Evolutionary conservation across 2,329 filamentous ascomycete genomes (phyloP).

Genomic region (Fusarium fracticaudum): DNA sequence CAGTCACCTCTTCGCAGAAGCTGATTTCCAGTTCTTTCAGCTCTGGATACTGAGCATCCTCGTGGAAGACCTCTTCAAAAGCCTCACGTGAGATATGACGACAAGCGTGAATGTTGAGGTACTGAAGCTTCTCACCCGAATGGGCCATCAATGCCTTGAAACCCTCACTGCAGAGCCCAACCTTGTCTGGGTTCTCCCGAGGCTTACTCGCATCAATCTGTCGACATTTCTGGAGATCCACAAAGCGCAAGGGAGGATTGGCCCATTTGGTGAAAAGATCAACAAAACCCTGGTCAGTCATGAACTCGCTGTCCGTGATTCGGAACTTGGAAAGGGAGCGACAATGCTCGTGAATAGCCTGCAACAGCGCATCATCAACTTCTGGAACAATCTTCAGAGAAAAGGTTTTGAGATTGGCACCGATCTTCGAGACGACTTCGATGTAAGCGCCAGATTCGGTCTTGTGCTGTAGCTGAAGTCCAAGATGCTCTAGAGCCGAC

Average conservation of each 20-base stretch:
- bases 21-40: conserved; percentile 79
- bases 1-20: conserved; percentile 76
- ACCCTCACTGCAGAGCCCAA: conserved; percentile 79
- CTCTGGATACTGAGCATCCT: conserved; percentile 69
- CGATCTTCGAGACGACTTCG: conserved; percentile 69
- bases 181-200: conserved; percentile 68
- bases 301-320: conserved; percentile 78
- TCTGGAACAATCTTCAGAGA: conserved; percentile 76
- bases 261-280: conserved; percentile 79
- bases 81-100: conserved; percentile 79
- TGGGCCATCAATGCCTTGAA: conserved; percentile 87
- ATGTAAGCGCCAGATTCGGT: conserved; percentile 68
- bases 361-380: conserved; percentile 75
- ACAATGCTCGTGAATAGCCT: conserved; percentile 76
- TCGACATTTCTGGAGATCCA: conserved; percentile 82
- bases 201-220: conserved; percentile 78
- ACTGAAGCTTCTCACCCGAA: conserved; percentile 72
- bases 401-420: conserved; percentile 75
- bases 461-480: conserved; percentile 71
- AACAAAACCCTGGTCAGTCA: conserved; percentile 79
- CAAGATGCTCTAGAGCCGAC: conserved; percentile 75
- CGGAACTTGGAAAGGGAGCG: conserved; percentile 77
- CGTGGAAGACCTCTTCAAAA: conserved; percentile 78
- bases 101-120: conserved; percentile 83
- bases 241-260: conserved; percentile 74